phyloP scores from a whole-genome alignment of 2,329 filamentous ascomycete species.

The Sarocladiaceae sp. region DNA sequence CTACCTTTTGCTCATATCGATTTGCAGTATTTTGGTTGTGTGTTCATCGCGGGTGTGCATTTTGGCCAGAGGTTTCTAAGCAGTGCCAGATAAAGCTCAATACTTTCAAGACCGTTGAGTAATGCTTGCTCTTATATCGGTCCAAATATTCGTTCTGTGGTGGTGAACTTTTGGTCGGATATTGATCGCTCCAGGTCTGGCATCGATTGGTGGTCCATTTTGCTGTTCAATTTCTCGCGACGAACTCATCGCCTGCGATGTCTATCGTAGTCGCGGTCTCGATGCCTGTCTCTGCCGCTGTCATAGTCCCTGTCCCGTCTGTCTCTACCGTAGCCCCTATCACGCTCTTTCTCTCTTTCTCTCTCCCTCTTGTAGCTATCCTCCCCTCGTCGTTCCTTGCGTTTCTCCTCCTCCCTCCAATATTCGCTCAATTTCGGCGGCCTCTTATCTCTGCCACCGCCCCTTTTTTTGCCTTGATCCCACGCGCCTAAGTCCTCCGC shows the following conservation, averaged over 20 bases:
- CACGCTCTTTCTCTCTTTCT: constrained; percentile 37
- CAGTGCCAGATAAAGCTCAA: no score
- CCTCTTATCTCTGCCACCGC: constrained; percentile 18
- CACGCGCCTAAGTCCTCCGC: constrained; percentile 73
- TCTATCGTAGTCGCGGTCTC: constrained; percentile 16
- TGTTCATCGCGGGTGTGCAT: no score
- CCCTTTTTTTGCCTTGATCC: constrained; percentile 59
- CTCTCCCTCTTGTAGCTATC: constrained; percentile 45
- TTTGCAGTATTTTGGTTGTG: no score
- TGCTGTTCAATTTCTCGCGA: no score
- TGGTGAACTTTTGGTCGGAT: no score
- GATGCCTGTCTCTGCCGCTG: constrained; percentile 22
- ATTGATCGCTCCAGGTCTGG: no score
- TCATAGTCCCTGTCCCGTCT: constrained; percentile 31
- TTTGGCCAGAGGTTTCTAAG: no score
- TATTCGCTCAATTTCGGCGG: constrained; percentile 48
- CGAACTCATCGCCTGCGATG: constrained; percentile 11
- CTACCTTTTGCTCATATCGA: no score
- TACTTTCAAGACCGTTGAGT: no score
- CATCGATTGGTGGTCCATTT: no score
- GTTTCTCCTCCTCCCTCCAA: constrained; percentile 36
- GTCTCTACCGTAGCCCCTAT: constrained; percentile 36
- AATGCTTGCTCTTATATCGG: no score
- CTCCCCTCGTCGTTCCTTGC: constrained; percentile 37
- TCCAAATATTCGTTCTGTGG: no score